Conservation (phyloP, 2,329 filamentous ascomycete genomes). For the Neurospora sp. region DNA sequence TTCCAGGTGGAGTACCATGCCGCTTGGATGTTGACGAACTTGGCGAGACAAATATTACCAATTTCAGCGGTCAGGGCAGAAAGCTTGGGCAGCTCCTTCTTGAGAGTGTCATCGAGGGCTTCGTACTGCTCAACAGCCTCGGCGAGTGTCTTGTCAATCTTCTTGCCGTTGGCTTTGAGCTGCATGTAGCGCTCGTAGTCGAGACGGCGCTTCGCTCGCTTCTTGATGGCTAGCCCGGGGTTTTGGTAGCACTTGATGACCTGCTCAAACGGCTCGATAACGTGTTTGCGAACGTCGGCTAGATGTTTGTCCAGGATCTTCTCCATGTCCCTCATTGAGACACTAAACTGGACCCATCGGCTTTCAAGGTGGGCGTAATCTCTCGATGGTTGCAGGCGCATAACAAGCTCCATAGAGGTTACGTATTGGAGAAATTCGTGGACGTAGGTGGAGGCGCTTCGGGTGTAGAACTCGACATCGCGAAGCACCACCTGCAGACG, state of each 20-base stretch:
- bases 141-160: constrained; percentile 72
- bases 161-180: constrained; percentile 71
- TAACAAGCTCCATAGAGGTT: constrained; percentile 71
- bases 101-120: constrained; percentile 84
- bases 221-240: constrained; percentile 83
- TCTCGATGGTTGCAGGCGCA: constrained; percentile 59
- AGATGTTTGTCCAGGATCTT: constrained; percentile 78
- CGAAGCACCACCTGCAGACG: constrained; percentile 84
- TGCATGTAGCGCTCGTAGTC: constrained; percentile 79
- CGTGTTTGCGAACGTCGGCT: constrained; percentile 63
- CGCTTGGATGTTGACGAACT: constrained; percentile 75
- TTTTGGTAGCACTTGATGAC: constrained; percentile 53
- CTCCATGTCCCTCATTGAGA: constrained; percentile 77
- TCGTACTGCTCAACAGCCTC: constrained; percentile 84
- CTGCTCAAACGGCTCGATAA: constrained; percentile 56
- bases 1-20: constrained; percentile 78
- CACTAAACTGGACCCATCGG: constrained; percentile 88
- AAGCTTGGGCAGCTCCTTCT: constrained; percentile 80
- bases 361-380: constrained; percentile 73
- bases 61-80: constrained; percentile 73
- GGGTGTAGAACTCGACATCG: constrained; percentile 87
- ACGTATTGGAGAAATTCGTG: constrained; percentile 73
- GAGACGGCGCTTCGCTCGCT: constrained; percentile 82
- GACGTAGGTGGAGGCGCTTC: constrained; percentile 71
- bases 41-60: constrained; percentile 71